phyloP scores from a whole-genome alignment of 306 rosid genomes.

The Arachis stenosperma region DNA sequence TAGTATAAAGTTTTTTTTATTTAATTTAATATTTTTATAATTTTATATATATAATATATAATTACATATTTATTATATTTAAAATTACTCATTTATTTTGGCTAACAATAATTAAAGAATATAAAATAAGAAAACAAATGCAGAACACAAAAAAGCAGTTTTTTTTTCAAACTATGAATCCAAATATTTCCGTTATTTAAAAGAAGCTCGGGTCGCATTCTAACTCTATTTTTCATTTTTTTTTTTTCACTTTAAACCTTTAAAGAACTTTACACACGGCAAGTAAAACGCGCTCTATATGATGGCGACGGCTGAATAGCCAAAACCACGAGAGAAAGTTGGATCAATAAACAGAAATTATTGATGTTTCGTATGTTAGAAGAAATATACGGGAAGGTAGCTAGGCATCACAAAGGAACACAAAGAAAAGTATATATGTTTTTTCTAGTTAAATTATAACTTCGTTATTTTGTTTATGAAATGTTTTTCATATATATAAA shows the following conservation, averaged over 20 bases:
- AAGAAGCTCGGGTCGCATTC: constrained; percentile 3
- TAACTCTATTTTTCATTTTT: background rate
- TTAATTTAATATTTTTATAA: too few relatives aligned
- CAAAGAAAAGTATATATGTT: background rate
- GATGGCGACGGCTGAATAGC: constrained; percentile 7
- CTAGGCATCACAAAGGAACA: constrained; percentile 1
- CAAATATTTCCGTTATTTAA: background rate
- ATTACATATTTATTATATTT: too few relatives aligned
- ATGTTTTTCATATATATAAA: too few relatives aligned
- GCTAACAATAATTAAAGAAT: too few relatives aligned
- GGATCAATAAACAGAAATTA: background rate
- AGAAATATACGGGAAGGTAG: background rate
- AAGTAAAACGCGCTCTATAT: constrained; percentile 5
- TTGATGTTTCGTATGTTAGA: background rate
- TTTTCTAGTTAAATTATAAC: too few relatives aligned
- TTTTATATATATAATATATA: too few relatives aligned
- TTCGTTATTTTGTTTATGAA: too few relatives aligned
- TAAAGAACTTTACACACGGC: constrained; percentile 26
- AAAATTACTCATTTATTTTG: too few relatives aligned
- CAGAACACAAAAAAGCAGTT: background rate
- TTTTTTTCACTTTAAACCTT: background rate
- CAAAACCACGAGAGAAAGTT: background rate
- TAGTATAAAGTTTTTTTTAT: too few relatives aligned
- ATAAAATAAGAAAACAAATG: too few relatives aligned
- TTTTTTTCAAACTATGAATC: background rate